Evolutionary conservation across 371 early-diverging fungal genomes (phyloP).

Genomic region (Haplosporangium sp.): DNA sequence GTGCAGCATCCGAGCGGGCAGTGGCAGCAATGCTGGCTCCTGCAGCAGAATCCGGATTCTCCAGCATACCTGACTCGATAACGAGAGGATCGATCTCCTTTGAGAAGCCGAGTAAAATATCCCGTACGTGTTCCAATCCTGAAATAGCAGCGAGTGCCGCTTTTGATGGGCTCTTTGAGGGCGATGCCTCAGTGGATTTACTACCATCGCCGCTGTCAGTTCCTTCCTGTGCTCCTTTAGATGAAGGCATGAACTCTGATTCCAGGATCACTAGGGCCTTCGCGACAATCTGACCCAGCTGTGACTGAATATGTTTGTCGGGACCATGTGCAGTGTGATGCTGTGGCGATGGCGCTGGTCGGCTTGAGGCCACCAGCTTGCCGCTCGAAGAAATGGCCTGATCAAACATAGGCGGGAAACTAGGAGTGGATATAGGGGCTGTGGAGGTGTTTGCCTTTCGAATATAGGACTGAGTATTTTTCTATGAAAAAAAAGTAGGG

Average conservation of each 20-base stretch:
- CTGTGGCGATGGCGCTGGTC: conserved; percentile 12
- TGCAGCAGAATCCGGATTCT: neutral
- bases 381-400: conserved; percentile 26
- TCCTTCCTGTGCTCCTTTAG: conserved; percentile 9
- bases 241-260: conserved; percentile 57
- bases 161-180: conserved; percentile 21
- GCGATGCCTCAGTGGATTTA: neutral
- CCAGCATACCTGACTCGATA: conserved; percentile 51
- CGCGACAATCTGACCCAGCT: conserved; percentile 66
- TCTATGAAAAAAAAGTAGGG: conserved; percentile 14
- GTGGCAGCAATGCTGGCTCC: neutral
- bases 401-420: conserved; percentile 52
- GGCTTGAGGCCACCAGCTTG: conserved; percentile 28
- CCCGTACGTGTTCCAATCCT: conserved; percentile 72
- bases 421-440: conserved; percentile 7
- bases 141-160: conserved; percentile 57
- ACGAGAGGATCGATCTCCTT: conserved; percentile 62
- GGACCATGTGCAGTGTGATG: conserved; percentile 3
- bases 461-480: conserved; percentile 54
- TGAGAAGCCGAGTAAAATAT: conserved; percentile 65
- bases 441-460: conserved; percentile 27
- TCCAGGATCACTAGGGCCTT: conserved; percentile 67
- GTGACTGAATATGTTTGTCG: conserved; percentile 46
- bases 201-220: conserved; percentile 1
- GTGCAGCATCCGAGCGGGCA: neutral